Conservation (phyloP, 352 stramenopile species). For the Bremia lactucae region DNA sequence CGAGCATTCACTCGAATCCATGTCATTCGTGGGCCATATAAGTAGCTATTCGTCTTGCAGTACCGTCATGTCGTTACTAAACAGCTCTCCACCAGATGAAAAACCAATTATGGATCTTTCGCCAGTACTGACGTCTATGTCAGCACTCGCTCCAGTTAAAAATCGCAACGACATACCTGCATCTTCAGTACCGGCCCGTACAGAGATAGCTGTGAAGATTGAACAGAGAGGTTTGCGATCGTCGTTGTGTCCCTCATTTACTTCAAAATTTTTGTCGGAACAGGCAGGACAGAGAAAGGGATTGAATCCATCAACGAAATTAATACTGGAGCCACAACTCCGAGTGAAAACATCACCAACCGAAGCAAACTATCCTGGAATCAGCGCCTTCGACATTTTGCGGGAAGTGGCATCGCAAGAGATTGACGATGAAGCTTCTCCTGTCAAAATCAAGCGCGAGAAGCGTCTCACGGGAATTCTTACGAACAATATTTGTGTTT, state of each 20-base stretch:
- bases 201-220: conserved; percentile 47
- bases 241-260: conserved; percentile 16
- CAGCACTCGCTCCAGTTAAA: conserved; percentile 21
- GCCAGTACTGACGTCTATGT: conserved; percentile 22
- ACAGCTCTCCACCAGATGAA: conserved; percentile 48
- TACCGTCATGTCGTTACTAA: conserved; percentile 65
- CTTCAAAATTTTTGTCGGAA: conserved; percentile 14
- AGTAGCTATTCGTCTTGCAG: conserved; percentile 35
- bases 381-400: conserved; percentile 80
- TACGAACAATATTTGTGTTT: conserved; percentile 1
- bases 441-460: conserved; percentile 25
- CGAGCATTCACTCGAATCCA: conserved; percentile 1
- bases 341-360: conserved; percentile 25
- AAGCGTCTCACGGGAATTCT: conserved; percentile 13
- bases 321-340: conserved; percentile 11
- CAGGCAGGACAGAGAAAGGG: conserved; percentile 13
- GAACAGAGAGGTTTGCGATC: conserved; percentile 33
- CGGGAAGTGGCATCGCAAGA: conserved; percentile 71
- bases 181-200: conserved; percentile 14
- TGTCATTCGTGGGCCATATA: conserved; percentile 2
- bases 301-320: conserved; percentile 7
- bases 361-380: conserved; percentile 11
- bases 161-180: conserved; percentile 12
- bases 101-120: conserved; percentile 20
- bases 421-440: conserved; percentile 19